Conservation (phyloP, 192 early-diverging fungal species). For the Coemansia sp. region DNA sequence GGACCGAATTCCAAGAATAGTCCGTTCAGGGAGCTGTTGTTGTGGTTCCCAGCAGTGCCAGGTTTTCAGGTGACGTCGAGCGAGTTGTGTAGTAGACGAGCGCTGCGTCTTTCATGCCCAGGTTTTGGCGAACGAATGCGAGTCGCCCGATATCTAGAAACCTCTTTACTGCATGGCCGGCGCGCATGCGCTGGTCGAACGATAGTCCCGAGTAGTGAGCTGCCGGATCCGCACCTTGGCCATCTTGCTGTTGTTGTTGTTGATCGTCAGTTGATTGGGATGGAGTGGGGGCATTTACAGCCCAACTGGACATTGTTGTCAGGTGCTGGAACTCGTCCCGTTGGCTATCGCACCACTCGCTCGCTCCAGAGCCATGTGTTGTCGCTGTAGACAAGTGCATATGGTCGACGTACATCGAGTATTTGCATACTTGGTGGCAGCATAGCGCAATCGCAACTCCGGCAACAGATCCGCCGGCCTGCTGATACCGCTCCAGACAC, state of each 20-base stretch:
- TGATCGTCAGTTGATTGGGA: constrained; percentile 24
- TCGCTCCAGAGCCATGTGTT: neutral
- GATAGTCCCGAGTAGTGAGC: constrained; percentile 72
- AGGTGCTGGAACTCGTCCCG: constrained; percentile 66
- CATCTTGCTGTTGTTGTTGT: constrained; percentile 16
- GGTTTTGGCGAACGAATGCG: constrained; percentile 51
- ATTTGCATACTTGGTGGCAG: constrained; percentile 84
- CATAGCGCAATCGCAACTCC: constrained; percentile 87
- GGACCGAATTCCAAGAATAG: constrained; percentile 19
- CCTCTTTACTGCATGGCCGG: constrained; percentile 77
- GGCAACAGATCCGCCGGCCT: constrained; percentile 57
- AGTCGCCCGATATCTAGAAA: constrained; percentile 77
- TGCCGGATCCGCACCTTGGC: constrained; percentile 37
- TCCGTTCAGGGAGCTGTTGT: constrained; percentile 2
- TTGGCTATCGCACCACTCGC: constrained; percentile 45
- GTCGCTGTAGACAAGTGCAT: constrained; percentile 55
- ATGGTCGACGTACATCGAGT: constrained; percentile 71
- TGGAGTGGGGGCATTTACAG: constrained; percentile 59
- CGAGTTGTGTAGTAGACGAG: constrained; percentile 76
- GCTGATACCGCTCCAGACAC: constrained; percentile 63
- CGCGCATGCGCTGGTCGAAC: constrained; percentile 60
- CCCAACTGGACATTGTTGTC: constrained; percentile 80
- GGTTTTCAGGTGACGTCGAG: constrained; percentile 72
- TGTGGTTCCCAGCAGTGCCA: constrained; percentile 66
- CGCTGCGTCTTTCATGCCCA: constrained; percentile 63